phyloP scores from a whole-genome alignment of 1,284 basidiomycete genomes.

The Sporisorium graminicola region DNA sequence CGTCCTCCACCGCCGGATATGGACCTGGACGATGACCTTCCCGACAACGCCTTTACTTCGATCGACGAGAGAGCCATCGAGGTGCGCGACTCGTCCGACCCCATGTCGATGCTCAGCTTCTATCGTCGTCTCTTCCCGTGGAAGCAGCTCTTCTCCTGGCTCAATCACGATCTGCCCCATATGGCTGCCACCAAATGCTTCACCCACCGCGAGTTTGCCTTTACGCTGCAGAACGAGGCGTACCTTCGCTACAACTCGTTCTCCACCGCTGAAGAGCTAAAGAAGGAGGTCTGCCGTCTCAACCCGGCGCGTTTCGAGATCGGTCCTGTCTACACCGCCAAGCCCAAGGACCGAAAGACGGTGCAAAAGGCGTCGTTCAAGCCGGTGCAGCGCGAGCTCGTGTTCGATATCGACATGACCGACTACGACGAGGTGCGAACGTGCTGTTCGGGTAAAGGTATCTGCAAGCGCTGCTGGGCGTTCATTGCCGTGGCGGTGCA shows the following conservation, averaged over 20 bases:
- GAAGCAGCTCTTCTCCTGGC: conserved; percentile 91
- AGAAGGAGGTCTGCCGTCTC: conserved; percentile 77
- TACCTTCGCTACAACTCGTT: conserved; percentile 96
- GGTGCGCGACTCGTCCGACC: conserved; percentile 72
- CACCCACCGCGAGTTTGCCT: conserved; percentile 90
- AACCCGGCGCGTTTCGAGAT: conserved; percentile 85
- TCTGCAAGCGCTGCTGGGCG: conserved; percentile 93
- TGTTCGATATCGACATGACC: conserved; percentile 99
- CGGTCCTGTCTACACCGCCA: conserved; percentile 89
- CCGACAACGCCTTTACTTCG: conserved; percentile 50
- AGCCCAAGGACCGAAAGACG: conserved; percentile 92
- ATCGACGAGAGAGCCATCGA: conserved; percentile 66
- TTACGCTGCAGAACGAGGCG: conserved; percentile 89
- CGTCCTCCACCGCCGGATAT: conserved; percentile 59
- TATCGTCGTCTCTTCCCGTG: conserved; percentile 94
- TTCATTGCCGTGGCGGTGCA: conserved; percentile 94
- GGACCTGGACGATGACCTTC: conserved; percentile 54
- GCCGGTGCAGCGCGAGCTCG: conserved; percentile 88
- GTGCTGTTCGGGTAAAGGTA: conserved; percentile 90
- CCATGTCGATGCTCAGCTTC: conserved; percentile 84
- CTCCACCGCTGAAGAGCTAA: conserved; percentile 85
- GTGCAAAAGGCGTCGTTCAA: conserved; percentile 81
- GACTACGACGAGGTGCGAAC: conserved; percentile 97
- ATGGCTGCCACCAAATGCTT: conserved; percentile 75
- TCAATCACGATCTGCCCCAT: conserved; percentile 82